Evolutionary conservation across 1,139 yeast genomes (phyloP), one percentile per base, ranked within the genome.

Genomic region (Taphrina populina): DNA sequence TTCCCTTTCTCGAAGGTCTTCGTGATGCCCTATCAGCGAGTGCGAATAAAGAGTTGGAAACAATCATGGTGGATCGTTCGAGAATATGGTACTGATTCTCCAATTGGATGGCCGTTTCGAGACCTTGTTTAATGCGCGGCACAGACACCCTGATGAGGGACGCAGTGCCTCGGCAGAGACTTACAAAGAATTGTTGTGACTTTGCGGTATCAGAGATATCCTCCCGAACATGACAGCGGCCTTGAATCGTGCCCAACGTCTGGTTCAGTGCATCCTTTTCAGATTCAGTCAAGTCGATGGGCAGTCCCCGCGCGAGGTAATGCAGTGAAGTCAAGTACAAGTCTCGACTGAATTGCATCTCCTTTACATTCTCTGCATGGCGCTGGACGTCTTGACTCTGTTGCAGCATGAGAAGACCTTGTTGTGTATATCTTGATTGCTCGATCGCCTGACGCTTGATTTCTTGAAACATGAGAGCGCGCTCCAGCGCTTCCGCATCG

Each of bases 291-390:
- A 43, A 13, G 37, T 30, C 47, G 1, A 3, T 2, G 11, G 47
- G 47, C 20, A 43, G 8, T 26, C 47, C 47, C 8, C 47, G 47
- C 29, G 32, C 26, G 17, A 43, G n/a, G 32, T 43, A 43, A 2
- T 30, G 37, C 19, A 43, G 13, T 10, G 37, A 8, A n/a, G 13
- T 21, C 20, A 43, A 26, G 29, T 43, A 32, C 20, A 43, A 4
- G 13, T 29, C 37, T 17, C 47, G 13, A 8, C 17, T 21, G 27
- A 43, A 43, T 17, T 13, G 35, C 24, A 43, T 17, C 13, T 43
- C 37, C 17, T 43, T 37, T 17, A 11, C 7, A 17, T 35, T 29
- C 27, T 20, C 20, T 26, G 47, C 47, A 7, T 35, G 10, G 36
- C 19, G 27, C n/a, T 20, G 36, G 6, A 29, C n/a, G n/a, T 19